Conservation (phyloP, 2,329 filamentous ascomycete genomes). For the Curvularia hawaiiensis region DNA sequence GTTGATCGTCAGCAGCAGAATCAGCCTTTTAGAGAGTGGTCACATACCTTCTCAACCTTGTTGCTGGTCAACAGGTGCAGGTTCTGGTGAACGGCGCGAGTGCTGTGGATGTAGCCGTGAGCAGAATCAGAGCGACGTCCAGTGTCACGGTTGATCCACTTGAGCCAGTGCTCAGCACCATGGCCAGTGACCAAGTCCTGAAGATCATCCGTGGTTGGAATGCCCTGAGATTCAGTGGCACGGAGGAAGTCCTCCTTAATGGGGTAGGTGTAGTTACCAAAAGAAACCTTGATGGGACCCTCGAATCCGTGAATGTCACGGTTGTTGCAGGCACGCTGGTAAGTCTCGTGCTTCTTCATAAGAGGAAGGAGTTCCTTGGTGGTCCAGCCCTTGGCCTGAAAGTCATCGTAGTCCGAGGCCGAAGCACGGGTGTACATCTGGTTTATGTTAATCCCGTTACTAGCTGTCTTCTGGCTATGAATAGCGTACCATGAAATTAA, state of each 20-base stretch:
- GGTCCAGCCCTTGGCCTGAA: conserved; percentile 79
- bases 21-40: not conserved
- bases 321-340: conserved; percentile 62
- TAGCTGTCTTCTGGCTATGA: too few relatives aligned
- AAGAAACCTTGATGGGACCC: conserved; percentile 81
- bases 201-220: conserved; percentile 75
- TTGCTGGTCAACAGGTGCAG: conserved; percentile 76
- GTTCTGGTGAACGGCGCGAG: conserved; percentile 71
- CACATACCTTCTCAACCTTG: conserved; percentile 68
- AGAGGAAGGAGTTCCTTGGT: conserved; percentile 76
- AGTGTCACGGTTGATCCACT: conserved; percentile 77
- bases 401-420: conserved; percentile 77
- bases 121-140: conserved; percentile 78
- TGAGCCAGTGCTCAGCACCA: conserved; percentile 81
- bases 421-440: conserved; percentile 78
- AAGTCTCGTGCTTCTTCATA: conserved; percentile 83
- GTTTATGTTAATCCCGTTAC: not conserved
- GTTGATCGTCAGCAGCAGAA: not conserved
- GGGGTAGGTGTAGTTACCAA: conserved; percentile 78
- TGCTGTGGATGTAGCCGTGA: conserved; percentile 79
- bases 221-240: conserved; percentile 73
- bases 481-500: conserved; percentile 72
- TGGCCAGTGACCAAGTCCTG: conserved; percentile 71
- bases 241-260: conserved; percentile 82
- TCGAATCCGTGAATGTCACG: conserved; percentile 76